phyloP scores from a whole-genome alignment of 768 basidiomycete species.

The Podaxis mareebaensis region DNA sequence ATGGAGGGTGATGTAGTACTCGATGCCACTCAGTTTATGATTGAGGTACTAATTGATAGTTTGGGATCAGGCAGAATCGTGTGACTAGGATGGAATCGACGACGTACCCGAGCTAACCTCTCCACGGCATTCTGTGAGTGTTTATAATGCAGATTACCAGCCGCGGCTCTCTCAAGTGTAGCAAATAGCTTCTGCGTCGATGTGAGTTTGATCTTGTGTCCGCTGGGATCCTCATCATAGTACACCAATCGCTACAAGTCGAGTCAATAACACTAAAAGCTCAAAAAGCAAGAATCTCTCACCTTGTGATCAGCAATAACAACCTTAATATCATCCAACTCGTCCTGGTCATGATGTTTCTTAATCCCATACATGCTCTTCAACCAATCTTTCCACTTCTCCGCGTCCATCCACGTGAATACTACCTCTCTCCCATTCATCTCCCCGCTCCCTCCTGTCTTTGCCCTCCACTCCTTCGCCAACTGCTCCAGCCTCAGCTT shows the following conservation, averaged over 20 bases:
- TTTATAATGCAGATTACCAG: constrained; percentile 48
- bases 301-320: constrained; percentile 86
- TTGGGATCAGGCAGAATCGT: background rate
- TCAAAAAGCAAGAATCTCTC: constrained; percentile 23
- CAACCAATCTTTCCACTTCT: constrained; percentile 85
- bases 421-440: constrained; percentile 60
- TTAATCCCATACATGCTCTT: constrained; percentile 86
- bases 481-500: constrained; percentile 49
- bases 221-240: constrained; percentile 65
- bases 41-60: constrained; percentile 38
- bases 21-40: constrained; percentile 36
- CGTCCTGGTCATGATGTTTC: constrained; percentile 22
- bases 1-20: constrained; percentile 36
- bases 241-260: constrained; percentile 64
- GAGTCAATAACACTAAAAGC: background rate
- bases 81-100: background rate
- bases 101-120: constrained; percentile 57
- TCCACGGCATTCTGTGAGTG: constrained; percentile 75
- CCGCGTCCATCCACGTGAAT: constrained; percentile 89
- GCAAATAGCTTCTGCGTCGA: constrained; percentile 56
- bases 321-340: constrained; percentile 45
- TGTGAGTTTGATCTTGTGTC: constrained; percentile 57
- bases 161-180: constrained; percentile 66
- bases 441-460: constrained; percentile 40
- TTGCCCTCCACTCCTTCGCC: constrained; percentile 59